phyloP scores from a whole-genome alignment of 2,329 filamentous ascomycete genomes.

The Diaporthe capsici region DNA sequence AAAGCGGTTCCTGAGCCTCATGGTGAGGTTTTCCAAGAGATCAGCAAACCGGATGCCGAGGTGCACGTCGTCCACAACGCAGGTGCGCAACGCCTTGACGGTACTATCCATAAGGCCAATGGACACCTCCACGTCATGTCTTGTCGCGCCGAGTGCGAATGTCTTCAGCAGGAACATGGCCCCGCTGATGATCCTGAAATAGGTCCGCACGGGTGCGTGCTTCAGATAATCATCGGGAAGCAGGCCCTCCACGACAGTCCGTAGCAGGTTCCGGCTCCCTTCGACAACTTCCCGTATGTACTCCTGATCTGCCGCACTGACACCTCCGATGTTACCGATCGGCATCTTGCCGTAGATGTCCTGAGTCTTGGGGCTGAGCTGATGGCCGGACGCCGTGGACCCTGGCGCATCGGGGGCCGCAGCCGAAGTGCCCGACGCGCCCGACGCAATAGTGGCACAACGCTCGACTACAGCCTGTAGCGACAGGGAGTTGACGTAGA shows the following conservation, averaged over 20 bases:
- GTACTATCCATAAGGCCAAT: constrained; percentile 82
- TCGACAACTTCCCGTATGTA: constrained; percentile 84
- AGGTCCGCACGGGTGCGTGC: constrained; percentile 86
- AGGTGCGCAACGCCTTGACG: constrained; percentile 80
- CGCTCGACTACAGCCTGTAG: constrained; percentile 95
- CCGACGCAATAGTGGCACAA: constrained; percentile 81
- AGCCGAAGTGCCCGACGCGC: constrained; percentile 51
- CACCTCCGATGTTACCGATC: constrained; percentile 74
- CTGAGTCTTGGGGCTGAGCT: constrained; percentile 74
- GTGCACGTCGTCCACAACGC: constrained; percentile 88
- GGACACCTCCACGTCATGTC: constrained; percentile 82
- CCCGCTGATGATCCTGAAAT: constrained; percentile 88
- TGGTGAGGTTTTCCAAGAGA: constrained; percentile 83
- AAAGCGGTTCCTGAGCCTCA: constrained; percentile 80
- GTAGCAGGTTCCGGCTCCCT: constrained; percentile 81
- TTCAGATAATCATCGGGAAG: constrained; percentile 82
- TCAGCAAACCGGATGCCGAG: constrained; percentile 88
- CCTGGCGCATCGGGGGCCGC: constrained; percentile 52
- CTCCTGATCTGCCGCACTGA: constrained; percentile 77
- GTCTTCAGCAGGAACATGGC: constrained; percentile 90
- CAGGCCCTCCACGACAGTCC: constrained; percentile 82
- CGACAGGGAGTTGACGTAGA: constrained; percentile 95
- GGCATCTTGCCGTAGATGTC: constrained; percentile 76
- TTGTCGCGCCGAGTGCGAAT: constrained; percentile 84
- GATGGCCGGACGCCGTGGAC: constrained; percentile 49